These are phyloP conservation scores for Blepharisma japonicum DNA, from an alignment of 73 alveolate genomes.

Conservation along the genomic window DNA sequence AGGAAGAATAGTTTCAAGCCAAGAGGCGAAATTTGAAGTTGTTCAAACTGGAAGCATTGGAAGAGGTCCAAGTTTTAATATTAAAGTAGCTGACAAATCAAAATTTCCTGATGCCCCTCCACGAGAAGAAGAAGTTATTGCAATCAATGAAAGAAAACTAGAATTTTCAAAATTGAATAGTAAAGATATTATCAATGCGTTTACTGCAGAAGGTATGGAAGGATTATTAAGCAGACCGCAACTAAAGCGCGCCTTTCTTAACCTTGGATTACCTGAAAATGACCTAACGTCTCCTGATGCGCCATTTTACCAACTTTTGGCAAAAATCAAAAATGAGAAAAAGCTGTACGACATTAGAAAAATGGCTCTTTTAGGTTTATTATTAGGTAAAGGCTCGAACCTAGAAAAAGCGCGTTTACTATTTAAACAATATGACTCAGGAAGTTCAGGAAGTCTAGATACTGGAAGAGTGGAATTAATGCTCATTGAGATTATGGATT, in stretches of 20 bases:
- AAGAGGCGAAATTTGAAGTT: no score
- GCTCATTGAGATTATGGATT: not conserved
- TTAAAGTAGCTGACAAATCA: no score
- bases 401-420: not conserved
- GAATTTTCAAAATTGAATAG: not conserved
- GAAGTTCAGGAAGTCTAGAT: not conserved
- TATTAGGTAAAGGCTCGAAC: not conserved
- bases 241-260: constrained; percentile 26
- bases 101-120: no score
- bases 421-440: not conserved
- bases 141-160: not conserved
- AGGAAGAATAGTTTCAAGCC: no score
- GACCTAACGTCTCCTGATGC: constrained; percentile 23
- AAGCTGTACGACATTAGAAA: constrained; percentile 8
- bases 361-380: not conserved
- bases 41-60: no score
- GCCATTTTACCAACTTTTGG: not conserved
- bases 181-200: not conserved
- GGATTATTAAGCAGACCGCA: constrained; percentile 1
- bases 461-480: not conserved
- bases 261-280: not conserved
- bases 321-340: constrained; percentile 1
- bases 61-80: no score
- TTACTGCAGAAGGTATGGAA: not conserved
- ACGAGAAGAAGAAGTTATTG: constrained; percentile 1